Evolutionary conservation across 2,329 filamentous ascomycete genomes (phyloP).

Genomic region (Calonectria henricotiae): DNA sequence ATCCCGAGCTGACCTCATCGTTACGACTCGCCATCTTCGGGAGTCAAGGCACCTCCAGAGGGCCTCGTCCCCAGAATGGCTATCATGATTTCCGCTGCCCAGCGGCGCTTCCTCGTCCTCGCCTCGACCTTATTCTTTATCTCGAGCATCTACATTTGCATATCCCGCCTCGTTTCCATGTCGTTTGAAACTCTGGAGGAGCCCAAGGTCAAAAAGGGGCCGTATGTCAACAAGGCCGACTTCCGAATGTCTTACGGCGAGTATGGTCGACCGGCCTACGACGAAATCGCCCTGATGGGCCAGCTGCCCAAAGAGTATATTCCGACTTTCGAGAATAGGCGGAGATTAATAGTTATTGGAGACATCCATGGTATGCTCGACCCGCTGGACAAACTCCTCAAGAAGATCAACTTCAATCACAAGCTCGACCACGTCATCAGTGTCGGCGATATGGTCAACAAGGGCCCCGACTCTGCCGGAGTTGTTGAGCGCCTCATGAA

Average conservation of each 20-base stretch:
- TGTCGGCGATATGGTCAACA: conserved; percentile 85
- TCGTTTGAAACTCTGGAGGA: conserved; percentile 41
- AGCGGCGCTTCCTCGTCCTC: conserved; percentile 55
- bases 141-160: conserved; percentile 56
- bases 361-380: conserved; percentile 92
- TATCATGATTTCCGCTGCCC: conserved; percentile 49
- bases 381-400: conserved; percentile 77
- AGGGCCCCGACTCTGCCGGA: conserved; percentile 86
- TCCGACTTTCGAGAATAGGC: conserved; percentile 60
- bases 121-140: conserved; percentile 56
- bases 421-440: conserved; percentile 81
- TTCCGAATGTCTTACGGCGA: conserved; percentile 62
- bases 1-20: not conserved
- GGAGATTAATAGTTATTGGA: conserved; percentile 85
- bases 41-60: conserved; percentile 30
- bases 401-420: conserved; percentile 74
- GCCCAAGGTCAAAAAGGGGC: conserved; percentile 37
- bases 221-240: conserved; percentile 52
- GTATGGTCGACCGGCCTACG: conserved; percentile 59
- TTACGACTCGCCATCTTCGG: not conserved
- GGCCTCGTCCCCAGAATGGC: conserved; percentile 40
- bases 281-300: conserved; percentile 54
- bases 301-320: conserved; percentile 54
- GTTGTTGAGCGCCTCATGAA: conserved; percentile 84
- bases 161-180: conserved; percentile 54